Percentiles rank a stretch among this genome's conserved stretches.
Evolutionary conservation across 2,329 filamentous ascomycete genomes (phyloP).

Genomic region (Pseudogymnoascus sp.): DNA sequence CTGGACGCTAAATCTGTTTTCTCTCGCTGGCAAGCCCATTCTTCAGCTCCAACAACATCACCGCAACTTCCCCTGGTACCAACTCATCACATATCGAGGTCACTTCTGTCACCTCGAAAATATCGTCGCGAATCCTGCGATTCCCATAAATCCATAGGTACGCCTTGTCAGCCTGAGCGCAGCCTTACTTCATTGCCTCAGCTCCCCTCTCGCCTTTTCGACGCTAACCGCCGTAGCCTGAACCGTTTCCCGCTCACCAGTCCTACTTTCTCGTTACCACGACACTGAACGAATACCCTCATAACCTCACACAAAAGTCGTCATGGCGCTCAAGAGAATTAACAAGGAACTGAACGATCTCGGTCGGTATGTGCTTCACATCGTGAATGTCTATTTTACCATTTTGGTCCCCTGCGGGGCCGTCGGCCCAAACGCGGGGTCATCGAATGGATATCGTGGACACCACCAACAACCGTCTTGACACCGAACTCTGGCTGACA

Average conservation of each 20-base stretch:
- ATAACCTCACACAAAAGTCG: slow-evolving; percentile 19
- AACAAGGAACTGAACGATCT: slow-evolving; percentile 90
- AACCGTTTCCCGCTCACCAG: slow-evolving; percentile 5
- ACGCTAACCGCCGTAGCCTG: slow-evolving; percentile 10
- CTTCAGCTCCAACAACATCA: slow-evolving; percentile 1
- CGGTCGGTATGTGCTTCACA: slow-evolving; percentile 59
- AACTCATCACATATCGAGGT: neutral
- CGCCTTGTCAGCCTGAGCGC: neutral
- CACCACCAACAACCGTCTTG: slow-evolving; percentile 14
- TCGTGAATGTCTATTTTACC: neutral
- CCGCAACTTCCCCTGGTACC: neutral
- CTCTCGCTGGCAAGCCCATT: slow-evolving; percentile 4
- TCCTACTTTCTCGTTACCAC: slow-evolving; percentile 28
- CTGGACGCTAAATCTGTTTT: slow-evolving; percentile 7
- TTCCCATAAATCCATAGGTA: neutral
- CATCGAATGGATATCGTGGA: slow-evolving; percentile 27
- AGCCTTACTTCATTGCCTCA: slow-evolving; percentile 6
- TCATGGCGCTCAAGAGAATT: slow-evolving; percentile 86
- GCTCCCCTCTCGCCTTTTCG: slow-evolving; percentile 8
- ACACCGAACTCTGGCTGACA: slow-evolving; percentile 15
- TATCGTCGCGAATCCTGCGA: neutral
- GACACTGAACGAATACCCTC: slow-evolving; percentile 20
- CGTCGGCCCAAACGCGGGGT: slow-evolving; percentile 24
- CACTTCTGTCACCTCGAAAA: neutral
- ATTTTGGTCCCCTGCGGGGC: slow-evolving; percentile 20